phyloP scores from a whole-genome alignment of 2,329 filamentous ascomycete genomes.

The Fusarium sp. region DNA sequence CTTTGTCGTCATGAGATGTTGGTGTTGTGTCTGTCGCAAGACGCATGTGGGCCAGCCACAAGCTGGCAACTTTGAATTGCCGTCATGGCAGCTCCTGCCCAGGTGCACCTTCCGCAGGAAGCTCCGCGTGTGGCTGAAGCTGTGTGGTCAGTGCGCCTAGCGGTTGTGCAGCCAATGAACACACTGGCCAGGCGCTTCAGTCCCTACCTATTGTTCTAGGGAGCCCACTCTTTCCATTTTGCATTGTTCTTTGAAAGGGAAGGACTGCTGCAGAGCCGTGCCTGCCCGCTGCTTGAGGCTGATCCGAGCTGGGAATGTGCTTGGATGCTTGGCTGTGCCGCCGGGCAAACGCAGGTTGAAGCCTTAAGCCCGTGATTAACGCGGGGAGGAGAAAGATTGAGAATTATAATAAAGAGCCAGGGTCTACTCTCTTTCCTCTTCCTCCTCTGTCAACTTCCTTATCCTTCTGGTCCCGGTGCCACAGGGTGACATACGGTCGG shows the following conservation, averaged over 20 bases:
- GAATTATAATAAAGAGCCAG: neutral
- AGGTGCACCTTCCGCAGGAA: slow-evolving; percentile 8
- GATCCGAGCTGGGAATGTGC: slow-evolving; percentile 12
- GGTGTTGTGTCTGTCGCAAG: slow-evolving; percentile 37
- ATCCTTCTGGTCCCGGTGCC: neutral
- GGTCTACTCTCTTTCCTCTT: neutral
- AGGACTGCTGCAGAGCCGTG: slow-evolving; percentile 18
- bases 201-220: slow-evolving; percentile 38
- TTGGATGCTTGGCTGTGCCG: slow-evolving; percentile 4
- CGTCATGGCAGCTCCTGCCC: slow-evolving; percentile 39
- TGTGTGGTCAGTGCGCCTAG: slow-evolving; percentile 35
- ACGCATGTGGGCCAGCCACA: slow-evolving; percentile 39
- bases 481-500: slow-evolving; percentile 3
- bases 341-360: slow-evolving; percentile 9
- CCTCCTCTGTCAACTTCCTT: slow-evolving; percentile 1
- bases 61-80: slow-evolving; percentile 45
- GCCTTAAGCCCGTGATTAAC: slow-evolving; percentile 3
- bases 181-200: slow-evolving; percentile 27
- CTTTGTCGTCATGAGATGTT: slow-evolving; percentile 31
- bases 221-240: slow-evolving; percentile 10
- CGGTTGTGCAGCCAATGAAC: slow-evolving; percentile 44
- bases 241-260: slow-evolving; percentile 35
- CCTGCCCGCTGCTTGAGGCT: slow-evolving; percentile 6
- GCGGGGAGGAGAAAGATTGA: neutral
- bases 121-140: slow-evolving; percentile 24